Evolutionary conservation across 2,329 filamentous ascomycete genomes (phyloP), one percentile per base, ranked within the genome.

Genomic region (Penicillium digitatum): DNA sequence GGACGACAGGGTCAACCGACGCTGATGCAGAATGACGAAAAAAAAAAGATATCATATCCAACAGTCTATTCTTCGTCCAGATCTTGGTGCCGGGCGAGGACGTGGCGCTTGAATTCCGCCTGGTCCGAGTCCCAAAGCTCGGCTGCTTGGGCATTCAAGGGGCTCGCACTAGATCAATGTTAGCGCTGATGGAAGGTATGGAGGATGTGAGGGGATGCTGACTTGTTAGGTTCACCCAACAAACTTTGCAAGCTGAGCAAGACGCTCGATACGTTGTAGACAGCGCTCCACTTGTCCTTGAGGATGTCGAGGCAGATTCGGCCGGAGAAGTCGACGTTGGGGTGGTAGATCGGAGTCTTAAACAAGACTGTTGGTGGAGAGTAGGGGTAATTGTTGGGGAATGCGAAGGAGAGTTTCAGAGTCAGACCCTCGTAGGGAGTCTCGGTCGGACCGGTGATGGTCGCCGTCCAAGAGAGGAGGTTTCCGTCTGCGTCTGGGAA

Each of bases 301-400:
- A 99, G 81, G 64, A 99, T 99, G 70, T 99, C 95, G 58, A 99
- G 82, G 74, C 94, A 99, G 75, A 99, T 99, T 54, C 94, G 85
- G 38, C 94, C 94, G 3, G 89, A 92, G 78, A 99, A 96, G 78
- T 99, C 94, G 66, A 99, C 90, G 68, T 99, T 99, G 51, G 94
- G 94, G 75, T 99, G 94, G 81, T 97, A 99, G 76, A 99, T 96
- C 35, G 94, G 94, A 7, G 95, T 99, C 80, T 92, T 95, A 85
- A 96, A 99, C 56, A 96, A 82, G 18, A 99, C 94, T 2, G 88
- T 90, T 0, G 94, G 94, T 22, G 94, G 85, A 1, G 87, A 84
- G 74, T 96, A 96, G 10, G 94, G 94, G 72, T 99, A 99, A 78
- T 93, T 96, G 66, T 83, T 80, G 9, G 93, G 91, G 76, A 97